A percentile compares a stretch with the other conserved stretches of the same genome.
Evolutionary conservation across 2,329 filamentous ascomycete genomes (phyloP).

Genomic region (Talaromyces sp.): DNA sequence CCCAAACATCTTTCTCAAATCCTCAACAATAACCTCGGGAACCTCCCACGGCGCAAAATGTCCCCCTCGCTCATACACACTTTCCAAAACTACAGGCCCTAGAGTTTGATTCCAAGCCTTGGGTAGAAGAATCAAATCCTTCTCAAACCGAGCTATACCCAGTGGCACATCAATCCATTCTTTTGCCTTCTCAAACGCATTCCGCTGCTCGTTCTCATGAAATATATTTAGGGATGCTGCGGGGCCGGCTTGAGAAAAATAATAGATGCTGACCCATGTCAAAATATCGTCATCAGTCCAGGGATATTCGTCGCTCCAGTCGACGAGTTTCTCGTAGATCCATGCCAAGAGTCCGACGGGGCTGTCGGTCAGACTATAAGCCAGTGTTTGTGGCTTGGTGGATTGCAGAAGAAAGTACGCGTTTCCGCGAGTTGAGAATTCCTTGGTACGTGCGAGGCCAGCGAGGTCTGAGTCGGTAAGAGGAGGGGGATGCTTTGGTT

Average conservation of each 20-base stretch:
- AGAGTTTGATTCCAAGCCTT: constrained; percentile 1
- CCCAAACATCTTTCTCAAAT: background rate
- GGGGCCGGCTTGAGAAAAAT: constrained; percentile 1
- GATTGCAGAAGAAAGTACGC: constrained; percentile 2
- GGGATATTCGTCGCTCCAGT: constrained; percentile 1
- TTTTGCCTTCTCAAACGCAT: background rate
- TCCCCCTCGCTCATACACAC: background rate
- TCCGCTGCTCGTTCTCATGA: background rate
- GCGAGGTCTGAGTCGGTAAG: background rate
- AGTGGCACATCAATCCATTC: background rate
- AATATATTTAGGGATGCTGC: background rate
- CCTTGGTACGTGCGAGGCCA: background rate
- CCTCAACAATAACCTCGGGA: background rate
- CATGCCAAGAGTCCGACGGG: constrained; percentile 1
- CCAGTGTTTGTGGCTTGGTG: background rate
- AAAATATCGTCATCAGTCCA: constrained; percentile 5
- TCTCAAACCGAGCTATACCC: background rate
- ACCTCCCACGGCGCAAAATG: constrained; percentile 7
- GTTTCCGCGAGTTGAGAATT: background rate
- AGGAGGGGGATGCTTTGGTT: background rate
- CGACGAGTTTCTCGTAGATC: constrained; percentile 5
- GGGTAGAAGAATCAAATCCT: constrained; percentile 3
- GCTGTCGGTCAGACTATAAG: constrained; percentile 1
- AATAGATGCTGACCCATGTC: constrained; percentile 5
- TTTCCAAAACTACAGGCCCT: constrained; percentile 6